A percentile compares a stretch with the other conserved stretches of the same genome.
Conservation (phyloP, 257 asterid genomes). For the Solanum microdontum region DNA sequence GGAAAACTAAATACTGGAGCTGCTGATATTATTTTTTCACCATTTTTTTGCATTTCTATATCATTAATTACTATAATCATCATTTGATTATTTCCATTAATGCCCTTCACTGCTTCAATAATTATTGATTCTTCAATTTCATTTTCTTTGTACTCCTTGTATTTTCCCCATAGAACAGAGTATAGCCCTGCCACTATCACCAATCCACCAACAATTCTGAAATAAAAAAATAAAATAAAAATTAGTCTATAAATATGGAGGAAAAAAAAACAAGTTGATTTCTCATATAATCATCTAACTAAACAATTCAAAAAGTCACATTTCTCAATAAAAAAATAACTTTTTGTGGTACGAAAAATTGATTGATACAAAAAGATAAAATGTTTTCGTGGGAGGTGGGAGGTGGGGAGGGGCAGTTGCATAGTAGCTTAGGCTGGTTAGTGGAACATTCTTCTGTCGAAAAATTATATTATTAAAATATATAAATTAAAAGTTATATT, state of each 20-base stretch:
- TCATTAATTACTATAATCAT: constrained; percentile 20
- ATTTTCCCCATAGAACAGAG: constrained; percentile 50
- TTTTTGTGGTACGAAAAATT: too few relatives aligned
- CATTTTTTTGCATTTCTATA: constrained; percentile 11
- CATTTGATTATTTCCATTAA: constrained; percentile 6
- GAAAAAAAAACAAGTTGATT: not conserved
- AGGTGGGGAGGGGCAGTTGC: not conserved
- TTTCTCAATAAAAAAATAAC: too few relatives aligned
- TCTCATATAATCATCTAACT: not conserved
- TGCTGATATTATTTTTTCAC: not conserved
- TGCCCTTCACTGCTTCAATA: constrained; percentile 34
- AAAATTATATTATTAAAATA: too few relatives aligned
- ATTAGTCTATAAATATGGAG: not conserved
- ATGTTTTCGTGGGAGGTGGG: not conserved
- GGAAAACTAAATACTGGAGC: constrained; percentile 26
- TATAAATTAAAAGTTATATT: too few relatives aligned
- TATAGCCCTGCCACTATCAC: constrained; percentile 47
- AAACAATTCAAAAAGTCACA: not conserved
- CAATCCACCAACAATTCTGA: constrained; percentile 36
- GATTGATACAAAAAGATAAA: not conserved
- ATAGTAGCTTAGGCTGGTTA: not conserved
- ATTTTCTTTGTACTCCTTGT: constrained; percentile 38
- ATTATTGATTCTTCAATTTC: constrained; percentile 16
- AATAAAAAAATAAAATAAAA: too few relatives aligned
- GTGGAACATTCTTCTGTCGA: fast-evolving